These are phyloP conservation scores for Sporothrix schenckii DNA, from an alignment of 2,329 filamentous ascomycete species.

Conservation along the genomic window DNA sequence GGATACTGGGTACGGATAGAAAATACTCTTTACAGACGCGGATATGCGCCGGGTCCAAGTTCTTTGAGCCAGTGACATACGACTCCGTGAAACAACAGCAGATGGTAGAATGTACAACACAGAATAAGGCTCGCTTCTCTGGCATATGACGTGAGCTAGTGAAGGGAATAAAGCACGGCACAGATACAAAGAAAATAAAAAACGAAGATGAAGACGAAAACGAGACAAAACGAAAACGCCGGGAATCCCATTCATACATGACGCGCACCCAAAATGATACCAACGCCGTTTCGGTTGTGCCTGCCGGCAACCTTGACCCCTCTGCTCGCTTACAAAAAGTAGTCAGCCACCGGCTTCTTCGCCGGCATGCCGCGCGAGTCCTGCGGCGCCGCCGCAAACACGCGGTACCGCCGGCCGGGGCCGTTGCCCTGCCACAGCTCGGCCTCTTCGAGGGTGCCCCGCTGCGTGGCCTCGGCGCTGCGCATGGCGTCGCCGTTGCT, in stretches of 20 bases:
- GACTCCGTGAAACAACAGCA: not conserved
- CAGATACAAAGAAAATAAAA: not conserved
- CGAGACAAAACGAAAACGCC: not conserved
- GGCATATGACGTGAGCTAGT: not conserved
- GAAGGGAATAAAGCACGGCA: too few relatives aligned
- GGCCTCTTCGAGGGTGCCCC: constrained; percentile 54
- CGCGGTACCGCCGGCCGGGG: constrained; percentile 85
- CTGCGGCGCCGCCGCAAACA: constrained; percentile 96
- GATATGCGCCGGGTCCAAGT: not conserved
- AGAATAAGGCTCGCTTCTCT: not conserved
- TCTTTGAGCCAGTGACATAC: not conserved
- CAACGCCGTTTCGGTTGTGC: not conserved
- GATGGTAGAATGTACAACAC: not conserved
- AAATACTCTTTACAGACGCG: not conserved
- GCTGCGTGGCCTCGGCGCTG: constrained; percentile 44
- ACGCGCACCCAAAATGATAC: not conserved
- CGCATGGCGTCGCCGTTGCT: constrained; percentile 68
- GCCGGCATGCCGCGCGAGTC: constrained; percentile 97
- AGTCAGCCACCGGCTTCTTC: constrained; percentile 97
- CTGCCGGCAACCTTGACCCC: not conserved
- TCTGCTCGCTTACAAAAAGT: constrained; percentile 69
- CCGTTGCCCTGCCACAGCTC: constrained; percentile 58
- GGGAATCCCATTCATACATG: not conserved
- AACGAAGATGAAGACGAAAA: not conserved
- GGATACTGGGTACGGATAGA: not conserved